These are phyloP conservation scores for Talaromyces liani DNA, from an alignment of 495 filamentous ascomycete species.

Conservation along the genomic window DNA sequence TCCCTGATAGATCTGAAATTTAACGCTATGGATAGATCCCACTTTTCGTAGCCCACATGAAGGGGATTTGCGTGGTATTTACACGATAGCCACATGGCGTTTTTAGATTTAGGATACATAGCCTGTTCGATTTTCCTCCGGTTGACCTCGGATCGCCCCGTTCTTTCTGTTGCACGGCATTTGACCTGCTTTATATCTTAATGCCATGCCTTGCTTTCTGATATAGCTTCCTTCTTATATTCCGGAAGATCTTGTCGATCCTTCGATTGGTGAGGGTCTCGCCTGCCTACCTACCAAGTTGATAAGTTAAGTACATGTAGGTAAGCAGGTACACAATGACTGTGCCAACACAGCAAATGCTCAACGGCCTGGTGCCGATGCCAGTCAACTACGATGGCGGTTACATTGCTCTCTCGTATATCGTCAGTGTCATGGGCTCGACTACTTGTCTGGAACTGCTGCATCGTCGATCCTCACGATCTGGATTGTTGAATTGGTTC, in stretches of 20 bases:
- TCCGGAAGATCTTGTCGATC: background rate
- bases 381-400: slow-evolving; percentile 46
- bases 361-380: slow-evolving; percentile 6
- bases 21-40: background rate
- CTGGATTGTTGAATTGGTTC: slow-evolving; percentile 65
- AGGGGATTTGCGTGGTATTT: background rate
- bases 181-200: background rate
- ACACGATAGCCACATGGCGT: background rate
- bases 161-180: background rate
- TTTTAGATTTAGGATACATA: background rate
- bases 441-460: slow-evolving; percentile 75
- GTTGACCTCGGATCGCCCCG: background rate
- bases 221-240: background rate
- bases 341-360: slow-evolving; percentile 1
- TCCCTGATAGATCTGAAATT: background rate
- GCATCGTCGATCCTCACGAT: slow-evolving; percentile 60
- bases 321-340: slow-evolving; percentile 1
- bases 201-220: background rate
- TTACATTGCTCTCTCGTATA: slow-evolving; percentile 66
- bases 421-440: slow-evolving; percentile 71
- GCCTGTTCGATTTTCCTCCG: background rate
- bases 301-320: background rate
- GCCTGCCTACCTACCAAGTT: background rate
- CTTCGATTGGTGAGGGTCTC: background rate
- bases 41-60: background rate